These are phyloP conservation scores for Pseudogymnoascus sp. DNA, from an alignment of 2,329 filamentous ascomycete genomes.

Conservation along the genomic window DNA sequence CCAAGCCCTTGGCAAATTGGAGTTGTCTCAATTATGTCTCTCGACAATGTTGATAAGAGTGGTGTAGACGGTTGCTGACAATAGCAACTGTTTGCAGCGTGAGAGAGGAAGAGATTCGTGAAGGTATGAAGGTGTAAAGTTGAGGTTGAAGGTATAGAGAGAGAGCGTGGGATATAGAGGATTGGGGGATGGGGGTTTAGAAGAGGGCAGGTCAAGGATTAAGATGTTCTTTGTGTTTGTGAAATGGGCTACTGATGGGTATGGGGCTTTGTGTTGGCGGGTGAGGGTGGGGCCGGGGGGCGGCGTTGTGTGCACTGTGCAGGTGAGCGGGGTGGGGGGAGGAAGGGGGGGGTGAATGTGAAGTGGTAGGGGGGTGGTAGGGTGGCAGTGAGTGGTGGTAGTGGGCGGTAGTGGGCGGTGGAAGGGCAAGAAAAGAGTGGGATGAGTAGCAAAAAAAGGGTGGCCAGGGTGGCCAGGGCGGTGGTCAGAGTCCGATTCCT, in stretches of 20 bases:
- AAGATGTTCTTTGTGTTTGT: neutral
- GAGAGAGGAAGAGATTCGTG: neutral
- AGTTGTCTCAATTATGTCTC: constrained; percentile 1
- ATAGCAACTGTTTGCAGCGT: neutral
- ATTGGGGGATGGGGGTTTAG: neutral
- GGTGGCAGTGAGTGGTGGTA: neutral
- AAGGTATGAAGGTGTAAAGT: neutral
- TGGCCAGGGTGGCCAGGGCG: neutral
- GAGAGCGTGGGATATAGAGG: neutral
- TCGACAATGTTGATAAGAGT: neutral
- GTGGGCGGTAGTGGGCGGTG: neutral
- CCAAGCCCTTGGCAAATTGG: constrained; percentile 5
- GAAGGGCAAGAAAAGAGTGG: too few relatives aligned
- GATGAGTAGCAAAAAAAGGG: too few relatives aligned
- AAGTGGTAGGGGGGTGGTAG: neutral
- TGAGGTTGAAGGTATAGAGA: neutral
- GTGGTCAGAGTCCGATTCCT: too few relatives aligned
- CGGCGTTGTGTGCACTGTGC: neutral
- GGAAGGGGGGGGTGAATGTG: too few relatives aligned
- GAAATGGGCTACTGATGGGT: neutral
- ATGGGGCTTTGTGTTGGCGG: neutral
- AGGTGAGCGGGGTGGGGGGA: neutral
- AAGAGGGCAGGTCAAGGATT: neutral
- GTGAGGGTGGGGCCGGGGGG: neutral
- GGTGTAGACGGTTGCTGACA: neutral